Evolutionary conservation across 1,284 basidiomycete species (phyloP), one percentile per base, ranked within the genome.

Genomic region (Cryptococcus deneoformans): DNA sequence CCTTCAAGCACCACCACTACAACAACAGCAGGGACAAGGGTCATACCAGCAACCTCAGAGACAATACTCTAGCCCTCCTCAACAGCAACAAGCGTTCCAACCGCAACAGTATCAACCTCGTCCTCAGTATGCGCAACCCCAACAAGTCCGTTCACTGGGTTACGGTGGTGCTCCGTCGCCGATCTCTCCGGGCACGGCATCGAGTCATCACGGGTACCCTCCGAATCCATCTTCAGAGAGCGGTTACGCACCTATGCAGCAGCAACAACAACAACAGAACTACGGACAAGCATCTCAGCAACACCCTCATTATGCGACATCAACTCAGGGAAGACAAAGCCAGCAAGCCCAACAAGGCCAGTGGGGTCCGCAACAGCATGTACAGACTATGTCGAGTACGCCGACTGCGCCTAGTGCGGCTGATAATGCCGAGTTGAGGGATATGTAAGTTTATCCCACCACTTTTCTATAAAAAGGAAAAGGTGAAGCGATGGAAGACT

Each of bases 341-440:
- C 53, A 56, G 24, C 52, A 46, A 24, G 52, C 44, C 1, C 56
- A 56, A 50, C 66, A 58, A 24, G 58, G 54, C 20, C 64, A 64
- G 54, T 61, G 58, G 57, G 61, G 60, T 37, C 29, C 29, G 29
- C 29, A 29, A 29, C 29, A 29, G 29, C 61, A 67, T 37, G 59
- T 61, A 16, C 57, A 54, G 45, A 53, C 50, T 34, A 58, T 52
- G 24, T 46, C 53, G 16, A 43, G 45, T 20, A 56, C 56, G 35
- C 59, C 60, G 14, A 56, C 63, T 40, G 54, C 60, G 8, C 58
- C 60, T 46, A 50, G 29, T 12, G n/a, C 53, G 39, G 48, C 59
- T 14, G 65, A 65, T 9, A 67, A 72, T 35, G 53, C 59, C 5
- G 73, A 75, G 53, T 61, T 77, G 7, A 63, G 62, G 36, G 37